Evolutionary conservation across 305 asterid species (phyloP).

Genomic region (Euphrasia arctica): DNA sequence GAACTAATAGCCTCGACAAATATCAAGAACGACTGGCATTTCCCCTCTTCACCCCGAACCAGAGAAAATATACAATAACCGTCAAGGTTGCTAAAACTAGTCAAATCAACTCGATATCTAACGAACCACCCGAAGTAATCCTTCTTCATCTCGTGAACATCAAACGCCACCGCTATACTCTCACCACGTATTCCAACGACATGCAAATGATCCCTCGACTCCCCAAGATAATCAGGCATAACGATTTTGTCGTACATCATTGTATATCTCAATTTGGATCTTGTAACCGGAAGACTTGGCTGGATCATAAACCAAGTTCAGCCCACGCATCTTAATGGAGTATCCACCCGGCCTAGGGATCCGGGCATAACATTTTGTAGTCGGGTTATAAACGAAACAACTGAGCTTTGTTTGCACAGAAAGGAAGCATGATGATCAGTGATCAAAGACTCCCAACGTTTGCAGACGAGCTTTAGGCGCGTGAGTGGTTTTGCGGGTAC

Average conservation of each 20-base stretch:
- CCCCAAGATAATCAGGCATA: too few species aligned
- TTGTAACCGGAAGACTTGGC: constrained; percentile 29
- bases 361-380: constrained; percentile 27
- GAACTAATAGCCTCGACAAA: too few species aligned
- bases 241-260: too few species aligned
- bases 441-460: constrained; percentile 39
- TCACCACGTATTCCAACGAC: neutral
- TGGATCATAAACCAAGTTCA: constrained; percentile 37
- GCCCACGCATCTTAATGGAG: constrained; percentile 18
- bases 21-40: too few species aligned
- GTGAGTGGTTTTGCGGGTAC: too few species aligned
- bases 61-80: too few species aligned
- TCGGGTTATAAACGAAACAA: constrained; percentile 48
- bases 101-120: neutral
- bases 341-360: constrained; percentile 30
- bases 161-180: too few species aligned
- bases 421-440: constrained; percentile 21
- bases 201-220: too few species aligned
- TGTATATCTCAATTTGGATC: constrained; percentile 25
- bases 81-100: too few species aligned
- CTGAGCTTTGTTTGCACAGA: constrained; percentile 22
- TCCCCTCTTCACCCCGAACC: too few species aligned
- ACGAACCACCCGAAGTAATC: neutral
- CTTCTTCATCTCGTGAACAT: neutral
- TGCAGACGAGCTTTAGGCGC: constrained; percentile 37